These are phyloP conservation scores for Spergularia bocconei DNA, from an alignment of 148 eudicot genomes.

Conservation along the genomic window DNA sequence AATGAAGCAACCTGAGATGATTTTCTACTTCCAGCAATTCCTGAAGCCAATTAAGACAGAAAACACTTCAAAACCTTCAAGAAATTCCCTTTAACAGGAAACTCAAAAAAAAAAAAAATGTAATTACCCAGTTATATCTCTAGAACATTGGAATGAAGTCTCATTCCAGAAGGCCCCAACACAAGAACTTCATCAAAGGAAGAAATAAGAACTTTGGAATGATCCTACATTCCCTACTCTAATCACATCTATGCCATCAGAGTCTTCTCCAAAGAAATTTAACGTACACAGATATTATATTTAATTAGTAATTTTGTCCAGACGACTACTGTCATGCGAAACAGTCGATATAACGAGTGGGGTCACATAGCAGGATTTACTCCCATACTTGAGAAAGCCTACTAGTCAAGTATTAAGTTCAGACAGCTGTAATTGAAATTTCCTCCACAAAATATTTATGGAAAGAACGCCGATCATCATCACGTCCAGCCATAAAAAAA, in stretches of 20 bases:
- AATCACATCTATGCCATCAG: background rate
- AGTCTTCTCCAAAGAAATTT: background rate
- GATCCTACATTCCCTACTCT: background rate
- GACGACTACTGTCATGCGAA: background rate
- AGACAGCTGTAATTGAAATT: background rate
- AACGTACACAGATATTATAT: constrained; percentile 2
- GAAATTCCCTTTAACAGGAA: background rate
- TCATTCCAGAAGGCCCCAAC: background rate
- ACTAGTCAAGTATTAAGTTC: background rate
- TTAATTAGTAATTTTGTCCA: background rate
- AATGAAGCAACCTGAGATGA: background rate
- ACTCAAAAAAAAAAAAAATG: background rate
- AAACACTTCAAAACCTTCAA: background rate
- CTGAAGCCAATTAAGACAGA: background rate
- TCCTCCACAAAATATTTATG: background rate
- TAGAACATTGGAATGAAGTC: background rate
- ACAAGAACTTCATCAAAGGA: background rate
- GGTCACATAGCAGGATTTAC: background rate
- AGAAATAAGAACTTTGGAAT: background rate
- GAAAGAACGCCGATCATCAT: background rate
- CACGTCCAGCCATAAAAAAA: background rate
- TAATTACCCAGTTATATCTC: constrained; percentile 6
- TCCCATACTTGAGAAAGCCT: background rate
- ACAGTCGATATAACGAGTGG: background rate
- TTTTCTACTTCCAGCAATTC: background rate